These are phyloP conservation scores for Halophytophthora polymorphica DNA, from an alignment of 352 stramenopile genomes.

Conservation along the genomic window DNA sequence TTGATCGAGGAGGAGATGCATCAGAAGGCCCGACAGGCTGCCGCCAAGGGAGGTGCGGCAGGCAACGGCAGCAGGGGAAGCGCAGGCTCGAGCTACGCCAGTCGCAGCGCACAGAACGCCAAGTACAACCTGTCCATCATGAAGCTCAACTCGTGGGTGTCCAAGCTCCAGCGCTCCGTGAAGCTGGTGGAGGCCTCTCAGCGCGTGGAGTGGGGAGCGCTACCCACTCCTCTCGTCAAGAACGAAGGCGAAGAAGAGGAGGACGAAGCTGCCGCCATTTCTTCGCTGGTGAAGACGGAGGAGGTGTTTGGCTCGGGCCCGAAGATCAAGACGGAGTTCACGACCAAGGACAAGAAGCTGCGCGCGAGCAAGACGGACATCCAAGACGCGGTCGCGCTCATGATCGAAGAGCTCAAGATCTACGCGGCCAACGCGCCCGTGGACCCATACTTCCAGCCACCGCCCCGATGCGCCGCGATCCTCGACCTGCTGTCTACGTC, in stretches of 20 bases:
- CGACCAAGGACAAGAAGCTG: constrained; percentile 65
- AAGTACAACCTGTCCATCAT: constrained; percentile 78
- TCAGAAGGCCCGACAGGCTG: constrained; percentile 28
- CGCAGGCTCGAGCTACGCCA: constrained; percentile 29
- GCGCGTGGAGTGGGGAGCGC: constrained; percentile 58
- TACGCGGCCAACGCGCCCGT: constrained; percentile 45
- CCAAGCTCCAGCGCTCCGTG: constrained; percentile 63
- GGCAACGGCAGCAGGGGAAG: constrained; percentile 7
- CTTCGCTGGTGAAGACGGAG: constrained; percentile 31
- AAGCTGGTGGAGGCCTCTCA: constrained; percentile 79
- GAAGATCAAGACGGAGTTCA: constrained; percentile 75
- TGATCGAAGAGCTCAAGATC: constrained; percentile 71
- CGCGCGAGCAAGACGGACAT: constrained; percentile 57
- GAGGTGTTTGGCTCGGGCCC: constrained; percentile 59
- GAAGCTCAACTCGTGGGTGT: constrained; percentile 75
- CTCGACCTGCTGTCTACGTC: constrained; percentile 72
- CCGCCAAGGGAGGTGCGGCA: background rate
- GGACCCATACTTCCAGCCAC: constrained; percentile 48
- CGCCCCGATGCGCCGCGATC: constrained; percentile 48
- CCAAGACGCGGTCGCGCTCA: constrained; percentile 48
- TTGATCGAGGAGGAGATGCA: constrained; percentile 64
- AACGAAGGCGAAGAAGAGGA: constrained; percentile 27
- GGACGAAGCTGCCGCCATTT: constrained; percentile 7
- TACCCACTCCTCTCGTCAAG: constrained; percentile 12
- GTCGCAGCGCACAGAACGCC: constrained; percentile 54